Evolutionary conservation across 2,329 filamentous ascomycete species (phyloP).

Genomic region (Exophiala sp.): DNA sequence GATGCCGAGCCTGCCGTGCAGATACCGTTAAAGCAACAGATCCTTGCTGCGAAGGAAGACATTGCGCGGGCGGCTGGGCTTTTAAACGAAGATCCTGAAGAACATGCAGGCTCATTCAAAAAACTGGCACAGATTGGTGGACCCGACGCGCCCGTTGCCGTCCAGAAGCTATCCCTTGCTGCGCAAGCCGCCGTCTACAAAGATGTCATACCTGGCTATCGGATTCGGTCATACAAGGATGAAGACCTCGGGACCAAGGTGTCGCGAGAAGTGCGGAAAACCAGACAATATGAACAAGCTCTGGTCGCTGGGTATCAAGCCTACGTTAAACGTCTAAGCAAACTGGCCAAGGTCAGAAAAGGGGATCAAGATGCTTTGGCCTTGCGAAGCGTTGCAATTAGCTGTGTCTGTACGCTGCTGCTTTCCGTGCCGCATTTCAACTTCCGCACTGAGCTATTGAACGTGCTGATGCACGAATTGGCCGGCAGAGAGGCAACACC

Average conservation of each 20-base stretch:
- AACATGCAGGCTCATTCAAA: slow-evolving; percentile 75
- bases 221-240: slow-evolving; percentile 76
- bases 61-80: slow-evolving; percentile 72
- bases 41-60: slow-evolving; percentile 84
- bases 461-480: slow-evolving; percentile 78
- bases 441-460: slow-evolving; percentile 79
- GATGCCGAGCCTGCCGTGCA: slow-evolving; percentile 52
- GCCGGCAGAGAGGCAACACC: slow-evolving; percentile 65
- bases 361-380: slow-evolving; percentile 32
- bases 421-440: slow-evolving; percentile 92
- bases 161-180: slow-evolving; percentile 79
- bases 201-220: slow-evolving; percentile 91
- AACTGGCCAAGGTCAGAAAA: slow-evolving; percentile 56
- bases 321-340: slow-evolving; percentile 71
- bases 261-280: slow-evolving; percentile 80
- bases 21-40: slow-evolving; percentile 70
- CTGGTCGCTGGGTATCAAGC: slow-evolving; percentile 77
- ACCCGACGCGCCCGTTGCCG: slow-evolving; percentile 55
- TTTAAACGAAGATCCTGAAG: slow-evolving; percentile 89
- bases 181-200: slow-evolving; percentile 89
- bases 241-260: slow-evolving; percentile 71
- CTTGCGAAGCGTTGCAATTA: slow-evolving; percentile 69
- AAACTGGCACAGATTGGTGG: slow-evolving; percentile 66
- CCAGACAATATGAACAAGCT: slow-evolving; percentile 80
- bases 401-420: slow-evolving; percentile 76